Evolutionary conservation across 2,329 filamentous ascomycete species (phyloP).

Genomic region (Colletotrichum cereale): DNA sequence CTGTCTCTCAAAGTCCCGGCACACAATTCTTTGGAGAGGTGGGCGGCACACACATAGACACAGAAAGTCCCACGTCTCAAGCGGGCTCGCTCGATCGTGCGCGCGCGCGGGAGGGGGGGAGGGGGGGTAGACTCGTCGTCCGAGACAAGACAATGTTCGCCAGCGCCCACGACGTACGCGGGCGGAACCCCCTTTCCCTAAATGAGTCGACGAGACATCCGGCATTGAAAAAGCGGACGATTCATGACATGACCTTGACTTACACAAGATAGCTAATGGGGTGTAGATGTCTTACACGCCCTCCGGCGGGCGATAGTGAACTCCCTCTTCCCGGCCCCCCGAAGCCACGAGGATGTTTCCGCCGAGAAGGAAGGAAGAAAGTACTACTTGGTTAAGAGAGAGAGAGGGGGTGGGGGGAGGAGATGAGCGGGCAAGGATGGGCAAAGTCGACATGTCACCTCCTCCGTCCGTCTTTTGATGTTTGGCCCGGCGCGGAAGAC

Average conservation of each 20-base stretch:
- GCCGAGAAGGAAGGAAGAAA: background rate
- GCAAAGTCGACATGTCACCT: slow-evolving; percentile 11
- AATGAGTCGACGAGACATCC: slow-evolving; percentile 2
- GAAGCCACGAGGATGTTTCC: slow-evolving; percentile 19
- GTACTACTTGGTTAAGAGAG: too few species aligned
- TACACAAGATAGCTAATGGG: background rate
- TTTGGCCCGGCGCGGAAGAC: slow-evolving; percentile 3
- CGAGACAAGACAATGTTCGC: slow-evolving; percentile 23
- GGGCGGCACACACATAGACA: background rate
- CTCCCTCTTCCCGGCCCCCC: slow-evolving; percentile 10
- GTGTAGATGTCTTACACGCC: background rate
- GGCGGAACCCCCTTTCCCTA: background rate
- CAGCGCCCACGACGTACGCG: background rate
- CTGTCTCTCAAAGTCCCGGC: background rate
- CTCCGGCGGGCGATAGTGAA: background rate
- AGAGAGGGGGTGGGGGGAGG: background rate
- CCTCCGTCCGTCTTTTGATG: background rate
- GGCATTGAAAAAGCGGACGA: background rate
- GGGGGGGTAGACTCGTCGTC: background rate
- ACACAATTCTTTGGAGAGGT: background rate
- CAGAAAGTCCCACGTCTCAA: background rate
- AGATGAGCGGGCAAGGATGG: background rate
- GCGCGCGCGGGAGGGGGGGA: background rate
- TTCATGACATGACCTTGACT: background rate
- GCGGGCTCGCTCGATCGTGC: background rate